Evolutionary conservation across 257 asterid genomes (phyloP).

Genomic region (Voacanga thouarsii): DNA sequence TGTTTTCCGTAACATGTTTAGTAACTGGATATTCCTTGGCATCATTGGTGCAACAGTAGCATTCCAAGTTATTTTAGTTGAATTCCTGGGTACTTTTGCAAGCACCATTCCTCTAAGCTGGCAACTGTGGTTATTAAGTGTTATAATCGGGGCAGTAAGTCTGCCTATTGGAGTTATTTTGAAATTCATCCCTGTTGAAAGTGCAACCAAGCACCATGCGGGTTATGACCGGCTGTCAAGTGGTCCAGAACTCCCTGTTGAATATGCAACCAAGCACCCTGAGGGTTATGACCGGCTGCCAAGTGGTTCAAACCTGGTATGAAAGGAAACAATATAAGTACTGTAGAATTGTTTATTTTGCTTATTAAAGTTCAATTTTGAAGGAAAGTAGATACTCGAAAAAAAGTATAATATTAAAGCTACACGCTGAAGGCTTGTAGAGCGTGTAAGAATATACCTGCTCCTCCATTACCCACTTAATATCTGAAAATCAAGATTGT

Average conservation of each 20-base stretch:
- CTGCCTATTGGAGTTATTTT: conserved; percentile 65
- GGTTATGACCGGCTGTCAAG: conserved; percentile 63
- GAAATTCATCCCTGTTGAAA: conserved; percentile 75
- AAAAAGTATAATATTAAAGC: neutral
- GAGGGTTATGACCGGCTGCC: conserved; percentile 67
- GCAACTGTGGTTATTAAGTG: conserved; percentile 75
- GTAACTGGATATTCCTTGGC: conserved; percentile 66
- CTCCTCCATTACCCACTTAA: neutral
- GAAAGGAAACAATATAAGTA: neutral
- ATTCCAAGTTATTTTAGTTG: conserved; percentile 87
- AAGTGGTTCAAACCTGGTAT: conserved; percentile 46
- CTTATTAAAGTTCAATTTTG: neutral
- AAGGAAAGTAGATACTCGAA: neutral
- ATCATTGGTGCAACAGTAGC: conserved; percentile 57
- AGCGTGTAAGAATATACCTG: neutral
- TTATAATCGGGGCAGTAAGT: conserved; percentile 57
- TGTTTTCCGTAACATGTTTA: conserved; percentile 62
- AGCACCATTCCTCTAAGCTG: conserved; percentile 81
- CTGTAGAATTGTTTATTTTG: neutral
- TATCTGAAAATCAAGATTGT: neutral
- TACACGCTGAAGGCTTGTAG: neutral
- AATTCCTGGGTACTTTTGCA: conserved; percentile 88
- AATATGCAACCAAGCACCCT: conserved; percentile 39
- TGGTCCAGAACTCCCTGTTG: conserved; percentile 67
- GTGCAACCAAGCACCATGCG: conserved; percentile 45